Evolutionary conservation across 202 grass and related monocot genomes (phyloP).

Genomic region (Alloteropsis angusta): DNA sequence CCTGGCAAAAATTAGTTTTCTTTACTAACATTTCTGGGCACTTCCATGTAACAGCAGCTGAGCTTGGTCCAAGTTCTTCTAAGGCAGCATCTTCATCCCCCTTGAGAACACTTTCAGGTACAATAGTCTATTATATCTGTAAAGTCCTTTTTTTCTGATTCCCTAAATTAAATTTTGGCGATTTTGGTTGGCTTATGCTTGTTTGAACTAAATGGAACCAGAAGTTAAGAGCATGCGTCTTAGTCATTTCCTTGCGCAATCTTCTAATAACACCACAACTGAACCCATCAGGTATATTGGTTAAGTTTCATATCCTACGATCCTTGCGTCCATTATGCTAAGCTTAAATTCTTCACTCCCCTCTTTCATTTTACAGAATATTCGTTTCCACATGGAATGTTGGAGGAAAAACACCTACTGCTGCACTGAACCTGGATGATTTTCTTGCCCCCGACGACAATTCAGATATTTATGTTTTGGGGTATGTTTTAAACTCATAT

Average conservation of each 20-base stretch:
- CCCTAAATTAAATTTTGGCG: background rate
- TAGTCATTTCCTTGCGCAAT: constrained; percentile 41
- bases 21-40: background rate
- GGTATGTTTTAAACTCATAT: constrained; percentile 37
- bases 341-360: background rate
- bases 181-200: background rate
- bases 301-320: background rate
- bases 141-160: background rate
- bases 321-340: background rate
- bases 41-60: constrained; percentile 16
- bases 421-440: constrained; percentile 64
- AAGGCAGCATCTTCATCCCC: constrained; percentile 34
- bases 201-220: constrained; percentile 34
- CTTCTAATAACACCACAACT: constrained; percentile 43
- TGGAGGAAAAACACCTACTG: constrained; percentile 78
- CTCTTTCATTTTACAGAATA: constrained; percentile 43
- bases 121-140: background rate
- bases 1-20: background rate
- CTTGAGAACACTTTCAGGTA: constrained; percentile 55
- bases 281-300: constrained; percentile 60
- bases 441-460: constrained; percentile 75
- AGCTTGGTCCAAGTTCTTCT: constrained; percentile 40
- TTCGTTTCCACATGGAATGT: constrained; percentile 98
- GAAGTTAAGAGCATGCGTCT: constrained; percentile 50
- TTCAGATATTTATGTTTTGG: constrained; percentile 97